Conservation (phyloP, 352 stramenopile genomes). For the Globisporangium barbulae region DNA sequence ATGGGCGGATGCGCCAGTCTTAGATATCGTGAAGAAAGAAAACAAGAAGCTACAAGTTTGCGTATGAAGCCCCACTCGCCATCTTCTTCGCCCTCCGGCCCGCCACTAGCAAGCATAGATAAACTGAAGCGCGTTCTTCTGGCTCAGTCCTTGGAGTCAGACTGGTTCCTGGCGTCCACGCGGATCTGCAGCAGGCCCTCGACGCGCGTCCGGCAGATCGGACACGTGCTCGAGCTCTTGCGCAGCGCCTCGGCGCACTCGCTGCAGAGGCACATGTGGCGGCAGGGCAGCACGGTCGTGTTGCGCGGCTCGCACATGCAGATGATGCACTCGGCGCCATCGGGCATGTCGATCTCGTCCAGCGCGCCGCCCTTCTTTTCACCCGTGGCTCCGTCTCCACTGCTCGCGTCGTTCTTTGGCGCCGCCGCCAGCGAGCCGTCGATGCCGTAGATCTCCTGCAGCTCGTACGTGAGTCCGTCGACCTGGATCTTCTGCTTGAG, state of each 20-base stretch:
- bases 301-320: slow-evolving; percentile 79
- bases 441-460: slow-evolving; percentile 88
- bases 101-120: background rate
- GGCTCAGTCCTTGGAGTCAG: slow-evolving; percentile 19
- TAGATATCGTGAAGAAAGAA: slow-evolving; percentile 14
- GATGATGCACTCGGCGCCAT: slow-evolving; percentile 86
- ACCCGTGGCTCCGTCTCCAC: slow-evolving; percentile 7
- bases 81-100: background rate
- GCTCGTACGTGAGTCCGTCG: slow-evolving; percentile 75
- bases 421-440: slow-evolving; percentile 62
- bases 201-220: slow-evolving; percentile 75
- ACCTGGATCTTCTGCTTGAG: slow-evolving; percentile 83
- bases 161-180: slow-evolving; percentile 44
- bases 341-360: slow-evolving; percentile 62
- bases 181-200: slow-evolving; percentile 80
- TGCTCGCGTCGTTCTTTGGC: slow-evolving; percentile 25
- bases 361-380: slow-evolving; percentile 13
- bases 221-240: slow-evolving; percentile 69
- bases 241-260: slow-evolving; percentile 77
- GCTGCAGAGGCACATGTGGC: slow-evolving; percentile 85
- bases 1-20: slow-evolving; percentile 3
- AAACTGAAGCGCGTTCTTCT: background rate
- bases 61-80: background rate
- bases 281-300: slow-evolving; percentile 81
- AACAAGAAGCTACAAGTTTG: slow-evolving; percentile 2